Base-by-base conservation (phyloP, 2,329 filamentous ascomycete species). In the Lasiodiplodia theobromae region DNA sequence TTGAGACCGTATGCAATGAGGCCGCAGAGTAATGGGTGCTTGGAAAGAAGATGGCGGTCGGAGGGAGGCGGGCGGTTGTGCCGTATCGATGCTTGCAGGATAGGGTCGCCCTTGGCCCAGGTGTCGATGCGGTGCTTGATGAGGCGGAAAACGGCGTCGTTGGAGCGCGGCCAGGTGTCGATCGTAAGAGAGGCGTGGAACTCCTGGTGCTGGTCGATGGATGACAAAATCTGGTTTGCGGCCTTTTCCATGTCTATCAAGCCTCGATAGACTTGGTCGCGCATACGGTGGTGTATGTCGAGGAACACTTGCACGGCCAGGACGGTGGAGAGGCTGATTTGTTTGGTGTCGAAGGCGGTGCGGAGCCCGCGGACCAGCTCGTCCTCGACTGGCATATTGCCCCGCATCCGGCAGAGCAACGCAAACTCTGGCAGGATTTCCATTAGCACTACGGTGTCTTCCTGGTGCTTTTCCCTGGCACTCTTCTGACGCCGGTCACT, bases 1-100 rank as follows among this genome's bases (percentile, higher is more conserved):
- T 80, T 78, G 31, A 80, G 74, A 54, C 72, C 71, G 70, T 78
- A 83, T 4, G 80, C 74, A 57, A 76, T 72, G 2, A 83, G 72
- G 0, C 82, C 83, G 57, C 78, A 78, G 2, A 58, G 65, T 70
- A 72, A 71, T 1, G 73, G 74, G 47, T 75, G 73, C 14, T 69
- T 49, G 2, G 60, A 54, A 37, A 69, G 69, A 23, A 74, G 49
- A 14, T 69, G 37, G 34, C 68, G 71, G 16, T 68, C 70, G 12
- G 67, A 4, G 2, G 69, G 25, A 12, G 28, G 25, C 5, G 62
- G 62, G 18, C 62, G 62, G 34, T 23, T 3, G 16, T 37, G 18
- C 1, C 28, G 31, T 2, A 21, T 21, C 25, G 25, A 44, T 2
- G 28, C 37, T 44, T 44, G 23, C 16, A n/a, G 12, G 2, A 54